Percentiles rank a stretch among this genome's conserved stretches.
Conservation (phyloP, 805 yeast genomes). For the Kuraishia molischiana region DNA sequence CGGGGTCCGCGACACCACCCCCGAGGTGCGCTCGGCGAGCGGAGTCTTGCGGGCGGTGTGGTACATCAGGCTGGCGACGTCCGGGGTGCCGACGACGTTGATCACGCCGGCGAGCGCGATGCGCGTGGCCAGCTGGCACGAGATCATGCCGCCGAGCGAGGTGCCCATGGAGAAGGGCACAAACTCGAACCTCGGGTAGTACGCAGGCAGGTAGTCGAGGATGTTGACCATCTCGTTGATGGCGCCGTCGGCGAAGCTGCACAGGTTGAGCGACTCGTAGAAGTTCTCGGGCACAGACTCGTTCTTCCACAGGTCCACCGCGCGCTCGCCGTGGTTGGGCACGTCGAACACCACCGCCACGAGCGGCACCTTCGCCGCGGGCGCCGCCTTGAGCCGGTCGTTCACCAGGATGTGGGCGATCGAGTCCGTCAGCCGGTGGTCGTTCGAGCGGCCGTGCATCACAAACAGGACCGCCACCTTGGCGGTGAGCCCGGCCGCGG, state of each 20-base stretch:
- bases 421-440: constrained; percentile 26
- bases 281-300: constrained; percentile 32
- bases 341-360: constrained; percentile 42
- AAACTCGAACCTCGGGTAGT: constrained; percentile 17
- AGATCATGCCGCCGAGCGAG: constrained; percentile 48
- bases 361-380: constrained; percentile 14
- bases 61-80: neutral
- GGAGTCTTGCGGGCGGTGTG: neutral
- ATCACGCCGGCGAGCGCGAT: constrained; percentile 16
- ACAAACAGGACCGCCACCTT: constrained; percentile 30
- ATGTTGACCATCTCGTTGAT: constrained; percentile 32
- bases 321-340: constrained; percentile 46
- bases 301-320: constrained; percentile 24
- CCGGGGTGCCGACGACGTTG: neutral
- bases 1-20: neutral
- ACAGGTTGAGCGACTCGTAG: constrained; percentile 40
- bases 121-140: constrained; percentile 30
- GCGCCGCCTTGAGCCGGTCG: constrained; percentile 11
- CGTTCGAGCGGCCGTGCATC: constrained; percentile 36
- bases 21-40: neutral
- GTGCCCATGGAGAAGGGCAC: constrained; percentile 35
- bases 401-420: constrained; percentile 28
- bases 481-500: constrained; percentile 7
- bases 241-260: constrained; percentile 35
- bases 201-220: constrained; percentile 31